A percentile compares a stretch with the other conserved stretches of the same genome.
These are phyloP conservation scores for Waltergamsia citrina DNA, from an alignment of 2,329 filamentous ascomycete genomes.

Conservation along the genomic window DNA sequence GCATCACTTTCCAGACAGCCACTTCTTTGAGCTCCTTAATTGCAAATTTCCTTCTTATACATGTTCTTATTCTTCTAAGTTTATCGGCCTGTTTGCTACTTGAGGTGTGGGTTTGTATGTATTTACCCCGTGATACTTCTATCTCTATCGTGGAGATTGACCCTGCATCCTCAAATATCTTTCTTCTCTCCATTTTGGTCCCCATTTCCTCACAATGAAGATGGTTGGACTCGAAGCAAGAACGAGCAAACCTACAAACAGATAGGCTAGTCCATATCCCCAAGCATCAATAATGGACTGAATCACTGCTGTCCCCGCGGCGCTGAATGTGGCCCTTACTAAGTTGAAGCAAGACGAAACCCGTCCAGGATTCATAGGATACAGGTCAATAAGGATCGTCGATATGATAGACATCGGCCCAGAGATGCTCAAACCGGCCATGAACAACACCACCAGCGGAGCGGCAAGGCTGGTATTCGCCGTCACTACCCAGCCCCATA, in stretches of 20 bases:
- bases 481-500: conserved; percentile 33
- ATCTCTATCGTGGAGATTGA: neutral
- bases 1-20: too few relatives aligned
- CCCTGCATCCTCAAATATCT: conserved; percentile 13
- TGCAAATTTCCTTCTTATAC: too few relatives aligned
- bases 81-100: too few relatives aligned
- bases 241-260: conserved; percentile 21
- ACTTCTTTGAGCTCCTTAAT: too few relatives aligned
- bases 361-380: conserved; percentile 27
- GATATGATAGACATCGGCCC: conserved; percentile 30
- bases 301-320: conserved; percentile 27
- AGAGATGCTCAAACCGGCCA: conserved; percentile 23
- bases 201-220: conserved; percentile 17
- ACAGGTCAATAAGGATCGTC: conserved; percentile 31
- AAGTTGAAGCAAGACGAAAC: conserved; percentile 32
- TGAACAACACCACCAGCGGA: conserved; percentile 28
- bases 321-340: conserved; percentile 26
- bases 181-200: conserved; percentile 20
- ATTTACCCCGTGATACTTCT: too few relatives aligned
- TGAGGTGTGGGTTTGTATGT: too few relatives aligned
- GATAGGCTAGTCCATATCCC: conserved; percentile 26
- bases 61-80: too few relatives aligned
- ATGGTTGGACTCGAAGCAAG: conserved; percentile 15
- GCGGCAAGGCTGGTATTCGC: conserved; percentile 25
- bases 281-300: conserved; percentile 29